phyloP scores from a whole-genome alignment of 140 eudicot species.

The Bidens hawaiensis region DNA sequence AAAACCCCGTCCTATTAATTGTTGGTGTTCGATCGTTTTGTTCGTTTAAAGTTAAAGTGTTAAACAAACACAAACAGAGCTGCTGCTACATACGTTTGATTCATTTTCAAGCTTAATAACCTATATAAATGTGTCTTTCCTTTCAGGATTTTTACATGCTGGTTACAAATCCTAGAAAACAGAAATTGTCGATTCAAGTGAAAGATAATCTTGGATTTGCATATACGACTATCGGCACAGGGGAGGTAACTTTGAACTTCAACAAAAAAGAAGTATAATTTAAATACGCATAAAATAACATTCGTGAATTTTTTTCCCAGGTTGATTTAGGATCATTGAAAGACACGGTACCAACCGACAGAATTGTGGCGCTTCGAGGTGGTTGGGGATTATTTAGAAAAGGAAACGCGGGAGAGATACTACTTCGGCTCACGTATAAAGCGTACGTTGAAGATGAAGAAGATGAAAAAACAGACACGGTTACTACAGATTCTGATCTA shows the following conservation, averaged over 20 bases:
- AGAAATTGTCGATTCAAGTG: constrained; percentile 68
- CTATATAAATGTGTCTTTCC: constrained; percentile 3
- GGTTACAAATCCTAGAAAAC: constrained; percentile 73
- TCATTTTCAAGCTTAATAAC: no score
- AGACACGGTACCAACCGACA: constrained; percentile 95
- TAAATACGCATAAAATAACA: neutral
- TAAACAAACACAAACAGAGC: no score
- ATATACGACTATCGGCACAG: constrained; percentile 62
- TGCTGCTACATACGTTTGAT: no score
- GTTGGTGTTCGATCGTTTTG: no score
- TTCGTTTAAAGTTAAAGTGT: no score
- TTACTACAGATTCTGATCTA: constrained; percentile 27
- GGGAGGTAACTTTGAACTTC: constrained; percentile 79
- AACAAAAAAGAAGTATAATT: no score
- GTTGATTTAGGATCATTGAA: constrained; percentile 80
- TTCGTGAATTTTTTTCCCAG: constrained; percentile 28
- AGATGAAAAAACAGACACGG: constrained; percentile 51
- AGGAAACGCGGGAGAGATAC: constrained; percentile 69
- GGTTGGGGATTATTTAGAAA: constrained; percentile 78
- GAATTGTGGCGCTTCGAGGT: constrained; percentile 65
- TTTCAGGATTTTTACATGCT: constrained; percentile 89
- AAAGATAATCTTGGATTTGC: constrained; percentile 81
- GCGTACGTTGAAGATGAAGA: constrained; percentile 99
- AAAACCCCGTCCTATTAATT: no score
- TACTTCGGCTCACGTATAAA: constrained; percentile 84